These are phyloP conservation scores for Phaeomoniella chlamydospora DNA, from an alignment of 2,329 filamentous ascomycete species.

Conservation along the genomic window DNA sequence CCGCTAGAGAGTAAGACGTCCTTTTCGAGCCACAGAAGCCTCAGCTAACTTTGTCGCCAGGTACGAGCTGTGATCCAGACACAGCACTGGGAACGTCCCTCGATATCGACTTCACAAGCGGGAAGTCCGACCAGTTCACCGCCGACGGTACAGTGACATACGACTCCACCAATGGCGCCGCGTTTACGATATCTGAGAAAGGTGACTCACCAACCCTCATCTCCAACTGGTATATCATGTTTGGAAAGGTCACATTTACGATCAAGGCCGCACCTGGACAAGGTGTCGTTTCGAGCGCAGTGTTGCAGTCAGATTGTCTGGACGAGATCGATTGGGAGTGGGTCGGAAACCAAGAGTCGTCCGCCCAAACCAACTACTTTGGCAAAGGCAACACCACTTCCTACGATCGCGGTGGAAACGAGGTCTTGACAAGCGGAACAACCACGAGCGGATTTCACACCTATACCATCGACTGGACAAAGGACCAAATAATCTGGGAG, in stretches of 20 bases:
- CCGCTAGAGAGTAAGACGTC: constrained; percentile 22
- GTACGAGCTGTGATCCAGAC: constrained; percentile 49
- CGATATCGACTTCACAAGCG: constrained; percentile 68
- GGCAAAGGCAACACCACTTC: constrained; percentile 73
- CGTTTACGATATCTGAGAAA: constrained; percentile 61
- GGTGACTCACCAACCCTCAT: constrained; percentile 77
- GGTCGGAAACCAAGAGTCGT: constrained; percentile 59
- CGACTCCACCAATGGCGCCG: constrained; percentile 58
- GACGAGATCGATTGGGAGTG: constrained; percentile 98
- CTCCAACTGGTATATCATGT: constrained; percentile 98
- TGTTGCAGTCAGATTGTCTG: constrained; percentile 78
- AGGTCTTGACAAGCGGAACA: constrained; percentile 8
- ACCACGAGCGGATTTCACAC: constrained; percentile 22
- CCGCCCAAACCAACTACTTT: constrained; percentile 97
- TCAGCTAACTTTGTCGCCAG: too few species aligned
- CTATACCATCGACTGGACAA: constrained; percentile 50
- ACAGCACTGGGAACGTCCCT: constrained; percentile 73
- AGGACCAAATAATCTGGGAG: constrained; percentile 47
- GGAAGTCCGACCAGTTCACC: constrained; percentile 64
- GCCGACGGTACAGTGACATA: constrained; percentile 59
- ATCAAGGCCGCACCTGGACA: constrained; percentile 76
- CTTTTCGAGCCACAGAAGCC: neutral
- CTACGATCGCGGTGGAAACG: constrained; percentile 72
- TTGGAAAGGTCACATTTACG: constrained; percentile 74
- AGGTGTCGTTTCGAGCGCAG: constrained; percentile 85